Conservation (phyloP, 139 green algal species). For the Tetratostichococcus sp. region DNA sequence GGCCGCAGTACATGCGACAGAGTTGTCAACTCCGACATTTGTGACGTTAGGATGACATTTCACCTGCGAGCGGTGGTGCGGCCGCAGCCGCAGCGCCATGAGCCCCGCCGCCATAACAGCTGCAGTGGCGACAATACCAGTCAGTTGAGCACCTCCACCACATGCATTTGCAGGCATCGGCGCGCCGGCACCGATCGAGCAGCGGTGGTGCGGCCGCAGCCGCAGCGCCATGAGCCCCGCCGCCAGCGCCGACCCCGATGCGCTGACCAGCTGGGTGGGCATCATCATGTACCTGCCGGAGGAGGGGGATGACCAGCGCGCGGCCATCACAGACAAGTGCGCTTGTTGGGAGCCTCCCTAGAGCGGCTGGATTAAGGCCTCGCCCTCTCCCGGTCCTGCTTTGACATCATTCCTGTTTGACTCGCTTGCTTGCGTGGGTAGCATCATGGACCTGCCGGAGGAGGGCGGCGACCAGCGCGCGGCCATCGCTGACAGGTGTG, state of each 20-base stretch:
- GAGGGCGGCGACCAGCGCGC: too few species aligned
- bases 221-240: constrained; percentile 72
- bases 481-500: too few species aligned
- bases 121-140: too few species aligned
- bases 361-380: too few species aligned
- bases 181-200: constrained; percentile 90
- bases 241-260: constrained; percentile 12
- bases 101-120: constrained; percentile 57
- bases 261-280: constrained; percentile 83
- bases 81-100: constrained; percentile 55
- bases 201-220: constrained; percentile 84
- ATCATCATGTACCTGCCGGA: constrained; percentile 97
- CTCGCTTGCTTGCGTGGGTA: too few species aligned
- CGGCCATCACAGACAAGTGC: constrained; percentile 66
- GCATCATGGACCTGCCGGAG: too few species aligned
- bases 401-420: too few species aligned
- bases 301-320: constrained; percentile 44
- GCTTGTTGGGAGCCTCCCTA: neutral
- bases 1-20: too few species aligned
- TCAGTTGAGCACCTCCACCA: too few species aligned
- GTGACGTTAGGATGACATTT: too few species aligned
- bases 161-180: constrained; percentile 37
- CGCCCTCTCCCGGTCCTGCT: too few species aligned
- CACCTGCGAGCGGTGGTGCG: constrained; percentile 94
- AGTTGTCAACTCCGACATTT: too few species aligned